Base-by-base conservation (phyloP, 2,329 filamentous ascomycete genomes). In the Aspergillus arachidicola region DNA sequence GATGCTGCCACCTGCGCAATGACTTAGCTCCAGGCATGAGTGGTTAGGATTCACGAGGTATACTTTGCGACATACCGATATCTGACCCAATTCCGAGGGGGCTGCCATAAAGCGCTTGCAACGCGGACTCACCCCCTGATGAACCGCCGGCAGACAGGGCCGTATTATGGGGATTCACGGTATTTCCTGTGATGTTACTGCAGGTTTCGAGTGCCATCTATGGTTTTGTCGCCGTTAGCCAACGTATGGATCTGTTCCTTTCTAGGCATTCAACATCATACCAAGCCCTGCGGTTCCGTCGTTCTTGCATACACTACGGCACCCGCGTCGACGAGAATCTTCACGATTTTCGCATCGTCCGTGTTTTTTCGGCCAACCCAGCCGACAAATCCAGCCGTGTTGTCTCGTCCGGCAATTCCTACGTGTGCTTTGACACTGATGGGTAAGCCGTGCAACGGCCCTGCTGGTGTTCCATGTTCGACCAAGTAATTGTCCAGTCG, bases 361-460 rank as follows among this genome's bases (percentile, higher is more conserved):
- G 38, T 51, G 26, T 61, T 67, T n/a, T 64, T 66, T n/a, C 64
- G 61, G 30, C 72, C 68, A 50, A 69, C 65, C 69, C 71, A 73
- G 34, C 64, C 66, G 12, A 77, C 68, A 45, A 72, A 76, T 2
- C 71, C 73, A 14, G 66, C 66, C 55, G 70, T 73, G 6, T 65
- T 41, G 19, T 67, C 68, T 26, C 72, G 57, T 32, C 63, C 72
- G 64, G 72, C 69, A 57, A 75, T 68, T 2, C 63, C 65, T 36
- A 72, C 55, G 59, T 73, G 70, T 46, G 68, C 73, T 58, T 76
- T 84, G 28, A 82, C 76, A 58, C 79, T 82, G 46, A 84, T 84
- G 0, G 86, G 86, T 2, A 88, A 72, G 23, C 83, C 83, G 63
- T 84, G 83, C 0, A 85, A 73, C 1, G 86, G 85, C 0, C 86